Conservation (phyloP, 805 yeast species). For the Gaillardinia entomophila region DNA sequence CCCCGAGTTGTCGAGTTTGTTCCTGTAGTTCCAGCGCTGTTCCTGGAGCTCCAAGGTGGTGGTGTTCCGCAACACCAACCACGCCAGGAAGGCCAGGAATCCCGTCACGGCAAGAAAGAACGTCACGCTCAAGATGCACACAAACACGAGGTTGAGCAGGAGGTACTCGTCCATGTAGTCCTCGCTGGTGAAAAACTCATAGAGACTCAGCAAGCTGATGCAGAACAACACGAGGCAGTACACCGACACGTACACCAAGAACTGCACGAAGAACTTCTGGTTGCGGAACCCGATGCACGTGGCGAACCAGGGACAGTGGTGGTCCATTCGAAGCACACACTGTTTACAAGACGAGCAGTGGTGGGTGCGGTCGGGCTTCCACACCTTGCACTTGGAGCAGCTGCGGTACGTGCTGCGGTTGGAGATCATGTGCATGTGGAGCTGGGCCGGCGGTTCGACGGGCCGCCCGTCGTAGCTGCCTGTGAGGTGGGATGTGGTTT, state of each 20-base stretch:
- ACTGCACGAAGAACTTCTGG: constrained; percentile 76
- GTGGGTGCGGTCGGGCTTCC: constrained; percentile 59
- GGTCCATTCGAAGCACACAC: constrained; percentile 52
- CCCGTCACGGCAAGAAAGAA: constrained; percentile 36
- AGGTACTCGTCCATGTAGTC: constrained; percentile 38
- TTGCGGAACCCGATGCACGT: constrained; percentile 79
- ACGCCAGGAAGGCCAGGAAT: constrained; percentile 54
- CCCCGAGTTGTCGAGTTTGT: constrained; percentile 14
- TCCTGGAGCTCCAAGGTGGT: constrained; percentile 83
- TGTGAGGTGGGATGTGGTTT: not conserved
- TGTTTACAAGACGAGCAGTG: constrained; percentile 47
- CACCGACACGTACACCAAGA: constrained; percentile 48
- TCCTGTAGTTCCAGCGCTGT: constrained; percentile 39
- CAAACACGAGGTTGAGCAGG: constrained; percentile 53
- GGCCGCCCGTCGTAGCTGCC: not conserved
- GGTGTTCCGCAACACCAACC: constrained; percentile 54
- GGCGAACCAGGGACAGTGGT: constrained; percentile 87
- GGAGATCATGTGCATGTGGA: constrained; percentile 37
- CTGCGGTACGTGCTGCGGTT: constrained; percentile 54
- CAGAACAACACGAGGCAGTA: constrained; percentile 40
- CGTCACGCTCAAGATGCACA: constrained; percentile 45
- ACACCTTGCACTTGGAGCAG: constrained; percentile 47
- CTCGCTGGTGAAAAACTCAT: constrained; percentile 40
- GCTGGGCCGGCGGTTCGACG: constrained; percentile 6
- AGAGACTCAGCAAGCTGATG: constrained; percentile 38